Evolutionary conservation across 768 basidiomycete species (phyloP).

Genomic region (Mycena venus): DNA sequence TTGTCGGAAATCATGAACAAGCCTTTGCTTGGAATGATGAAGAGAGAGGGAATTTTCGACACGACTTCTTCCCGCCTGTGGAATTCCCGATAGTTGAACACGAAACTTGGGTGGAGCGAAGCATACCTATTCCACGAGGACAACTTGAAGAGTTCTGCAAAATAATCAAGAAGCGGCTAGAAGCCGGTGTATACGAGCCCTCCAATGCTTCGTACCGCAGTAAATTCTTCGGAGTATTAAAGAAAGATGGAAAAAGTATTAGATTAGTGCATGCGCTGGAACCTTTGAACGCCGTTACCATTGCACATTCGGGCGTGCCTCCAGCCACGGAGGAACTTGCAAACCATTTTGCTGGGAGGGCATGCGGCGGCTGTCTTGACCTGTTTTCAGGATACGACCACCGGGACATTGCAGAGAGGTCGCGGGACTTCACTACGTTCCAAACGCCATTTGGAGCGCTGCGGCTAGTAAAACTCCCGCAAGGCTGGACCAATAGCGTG

Average conservation of each 20-base stretch:
- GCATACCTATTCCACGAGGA: constrained; percentile 32
- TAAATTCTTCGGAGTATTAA: constrained; percentile 46
- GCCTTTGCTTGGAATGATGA: constrained; percentile 27
- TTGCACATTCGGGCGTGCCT: too few relatives aligned
- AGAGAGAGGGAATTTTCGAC: constrained; percentile 17
- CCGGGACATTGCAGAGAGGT: constrained; percentile 37
- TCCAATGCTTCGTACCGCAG: constrained; percentile 46
- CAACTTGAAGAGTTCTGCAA: constrained; percentile 28
- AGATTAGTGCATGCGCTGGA: constrained; percentile 40
- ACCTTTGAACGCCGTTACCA: too few relatives aligned
- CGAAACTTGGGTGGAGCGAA: constrained; percentile 38
- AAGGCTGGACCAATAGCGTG: constrained; percentile 48
- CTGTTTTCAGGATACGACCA: constrained; percentile 44
- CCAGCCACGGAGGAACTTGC: too few relatives aligned
- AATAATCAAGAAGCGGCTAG: constrained; percentile 32
- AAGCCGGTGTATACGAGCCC: constrained; percentile 27
- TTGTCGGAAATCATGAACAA: constrained; percentile 37
- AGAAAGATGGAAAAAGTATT: constrained; percentile 39
- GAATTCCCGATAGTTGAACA: constrained; percentile 40
- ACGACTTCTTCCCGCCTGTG: constrained; percentile 28
- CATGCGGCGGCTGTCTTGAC: too few relatives aligned
- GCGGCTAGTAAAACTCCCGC: constrained; percentile 38
- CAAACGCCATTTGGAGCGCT: constrained; percentile 38
- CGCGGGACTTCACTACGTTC: constrained; percentile 46
- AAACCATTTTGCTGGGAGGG: too few relatives aligned